Evolutionary conservation across 2,329 filamentous ascomycete species (phyloP), one percentile per base, ranked within the genome.

Genomic region (Phyllosticta citribraziliensis): DNA sequence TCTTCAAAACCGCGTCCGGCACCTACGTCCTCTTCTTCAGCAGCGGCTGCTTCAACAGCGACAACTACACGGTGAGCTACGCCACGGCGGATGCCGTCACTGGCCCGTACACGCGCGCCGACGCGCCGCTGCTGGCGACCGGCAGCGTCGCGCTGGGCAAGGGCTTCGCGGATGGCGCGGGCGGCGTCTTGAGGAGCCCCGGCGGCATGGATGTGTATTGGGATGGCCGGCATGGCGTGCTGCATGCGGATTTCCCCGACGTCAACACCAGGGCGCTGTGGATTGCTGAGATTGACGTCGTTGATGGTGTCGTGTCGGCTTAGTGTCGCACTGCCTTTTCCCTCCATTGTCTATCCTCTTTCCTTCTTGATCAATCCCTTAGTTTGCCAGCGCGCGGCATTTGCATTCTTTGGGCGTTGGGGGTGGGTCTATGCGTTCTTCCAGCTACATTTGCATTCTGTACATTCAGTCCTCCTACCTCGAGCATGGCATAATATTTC

Each of bases 11-110:
- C 2, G 67, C 65, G 0, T 75, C 77, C 19, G 80, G 80, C 2
- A 73, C 75, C 11, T 87, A 87, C 67, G 77, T 84, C 58, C 73
- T 88, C 55, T 86, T 87, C 69, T 88, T 82, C 71, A 85, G 82
- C 66, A 82, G 79, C 55, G 80, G 85, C 61, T 85, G 83, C 70
- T 87, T 76, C 70, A 78, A 77, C 1, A 76, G 79, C 24, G 69
- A 78, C 2, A 68, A 69, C 51, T 87, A 87, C 70, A 81, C 85
- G 65, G 76, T 85, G n/a, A 79, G 79, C 58, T 87, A 83, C 67
- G 84, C 84, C 2, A 81, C 80, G 6, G 73, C 79, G 14, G 35
- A 52, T n/a, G 61, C 55, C 27, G 57, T 67, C 22, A 56, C 58
- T 1, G 67, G 66, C 1, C 67, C 67, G 2, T 69, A 67, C 52